A percentile compares a stretch with the other conserved stretches of the same genome.
Conservation (phyloP, 2,329 filamentous ascomycete species). For the Cryphonectria parasitica region DNA sequence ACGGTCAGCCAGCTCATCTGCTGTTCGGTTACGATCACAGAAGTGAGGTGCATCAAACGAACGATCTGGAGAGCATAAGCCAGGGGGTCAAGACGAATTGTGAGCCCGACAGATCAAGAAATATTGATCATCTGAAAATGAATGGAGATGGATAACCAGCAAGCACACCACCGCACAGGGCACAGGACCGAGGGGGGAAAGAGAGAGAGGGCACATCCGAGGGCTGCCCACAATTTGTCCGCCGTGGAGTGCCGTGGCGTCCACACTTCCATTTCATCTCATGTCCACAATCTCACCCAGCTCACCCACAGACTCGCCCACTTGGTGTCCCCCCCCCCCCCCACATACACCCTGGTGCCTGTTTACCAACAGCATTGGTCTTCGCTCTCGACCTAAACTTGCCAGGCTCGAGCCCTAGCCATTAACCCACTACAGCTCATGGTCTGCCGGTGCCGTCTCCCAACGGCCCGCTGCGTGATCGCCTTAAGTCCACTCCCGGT, state of each 20-base stretch:
- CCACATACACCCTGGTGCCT: slow-evolving; percentile 3
- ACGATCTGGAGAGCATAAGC: not conserved
- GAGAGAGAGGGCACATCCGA: not conserved
- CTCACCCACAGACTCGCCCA: slow-evolving; percentile 7
- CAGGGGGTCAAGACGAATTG: not conserved
- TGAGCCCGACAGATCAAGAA: not conserved
- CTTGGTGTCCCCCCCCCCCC: not conserved
- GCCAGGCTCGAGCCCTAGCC: slow-evolving; percentile 6
- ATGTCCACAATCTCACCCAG: slow-evolving; percentile 14
- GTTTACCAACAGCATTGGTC: not conserved
- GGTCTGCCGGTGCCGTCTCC: slow-evolving; percentile 15
- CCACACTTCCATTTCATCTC: slow-evolving; percentile 12
- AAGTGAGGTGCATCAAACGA: not conserved
- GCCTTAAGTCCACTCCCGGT: slow-evolving; percentile 9
- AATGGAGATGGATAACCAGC: not conserved
- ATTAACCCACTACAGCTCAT: slow-evolving; percentile 2
- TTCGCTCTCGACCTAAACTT: not conserved
- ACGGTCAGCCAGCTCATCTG: not conserved
- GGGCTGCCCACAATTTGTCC: not conserved
- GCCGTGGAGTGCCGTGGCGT: not conserved
- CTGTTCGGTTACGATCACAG: not conserved
- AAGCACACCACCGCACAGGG: not conserved
- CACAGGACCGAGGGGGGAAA: not conserved
- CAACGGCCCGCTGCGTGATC: slow-evolving; percentile 27
- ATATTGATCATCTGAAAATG: not conserved